Conservation (phyloP, 257 asterid species). For the Cordia subcordata region DNA sequence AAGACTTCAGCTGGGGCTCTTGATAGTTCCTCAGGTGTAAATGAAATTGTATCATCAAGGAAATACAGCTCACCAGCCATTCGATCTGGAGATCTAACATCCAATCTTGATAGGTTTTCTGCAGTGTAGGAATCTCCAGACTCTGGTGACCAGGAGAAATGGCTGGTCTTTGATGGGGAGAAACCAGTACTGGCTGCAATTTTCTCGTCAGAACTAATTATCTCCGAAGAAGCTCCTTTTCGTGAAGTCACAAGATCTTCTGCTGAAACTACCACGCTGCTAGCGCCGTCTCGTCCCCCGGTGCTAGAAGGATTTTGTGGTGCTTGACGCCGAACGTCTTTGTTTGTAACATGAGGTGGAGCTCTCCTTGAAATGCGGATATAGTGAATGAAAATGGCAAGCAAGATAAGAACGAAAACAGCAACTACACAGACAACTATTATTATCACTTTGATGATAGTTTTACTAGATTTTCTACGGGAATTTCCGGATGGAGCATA, state of each 20-base stretch:
- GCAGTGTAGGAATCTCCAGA: conserved; percentile 75
- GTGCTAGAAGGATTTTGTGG: conserved; percentile 50
- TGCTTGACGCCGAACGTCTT: conserved; percentile 40
- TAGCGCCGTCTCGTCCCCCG: conserved; percentile 39
- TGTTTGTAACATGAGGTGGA: conserved; percentile 38
- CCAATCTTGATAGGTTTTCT: conserved; percentile 73
- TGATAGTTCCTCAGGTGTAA: conserved; percentile 83
- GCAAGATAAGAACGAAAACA: conserved; percentile 42
- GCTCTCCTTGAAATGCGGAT: conserved; percentile 42
- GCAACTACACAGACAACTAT: conserved; percentile 58
- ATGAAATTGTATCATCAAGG: conserved; percentile 81
- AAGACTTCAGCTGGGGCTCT: conserved; percentile 97
- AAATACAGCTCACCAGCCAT: conserved; percentile 90
- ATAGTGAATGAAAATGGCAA: conserved; percentile 43
- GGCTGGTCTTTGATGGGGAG: conserved; percentile 85
- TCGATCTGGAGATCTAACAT: conserved; percentile 77
- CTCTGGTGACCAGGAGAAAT: conserved; percentile 89
- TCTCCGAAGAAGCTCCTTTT: conserved; percentile 63
- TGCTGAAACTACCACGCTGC: conserved; percentile 59
- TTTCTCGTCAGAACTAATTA: conserved; percentile 73
- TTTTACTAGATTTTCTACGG: conserved; percentile 34
- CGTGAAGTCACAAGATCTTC: conserved; percentile 57
- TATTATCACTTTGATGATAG: conserved; percentile 49
- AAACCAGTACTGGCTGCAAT: conserved; percentile 59
- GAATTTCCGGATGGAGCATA: conserved; percentile 27